phyloP scores from a whole-genome alignment of 1,284 basidiomycete species.

The Paramarasmius palmivorus region DNA sequence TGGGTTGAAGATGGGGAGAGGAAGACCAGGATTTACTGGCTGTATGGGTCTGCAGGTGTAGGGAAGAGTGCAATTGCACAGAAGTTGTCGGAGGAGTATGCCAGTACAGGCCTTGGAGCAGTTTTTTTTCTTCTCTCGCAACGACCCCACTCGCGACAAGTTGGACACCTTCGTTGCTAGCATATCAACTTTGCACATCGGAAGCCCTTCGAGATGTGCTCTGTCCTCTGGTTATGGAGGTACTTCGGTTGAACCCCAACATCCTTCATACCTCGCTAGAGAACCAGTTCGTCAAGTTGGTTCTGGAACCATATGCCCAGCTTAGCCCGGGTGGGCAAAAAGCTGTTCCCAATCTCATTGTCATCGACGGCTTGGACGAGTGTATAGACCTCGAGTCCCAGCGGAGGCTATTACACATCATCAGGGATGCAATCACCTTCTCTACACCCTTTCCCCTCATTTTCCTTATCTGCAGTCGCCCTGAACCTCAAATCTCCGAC shows the following conservation, averaged over 20 bases:
- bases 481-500: too few relatives aligned
- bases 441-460: too few relatives aligned
- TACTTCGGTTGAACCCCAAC: background rate
- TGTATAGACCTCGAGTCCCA: background rate
- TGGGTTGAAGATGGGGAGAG: too few relatives aligned
- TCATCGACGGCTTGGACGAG: conserved; percentile 3
- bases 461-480: too few relatives aligned
- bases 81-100: background rate
- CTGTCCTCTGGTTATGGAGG: background rate
- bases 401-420: background rate
- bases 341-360: background rate
- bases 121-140: conserved; percentile 1
- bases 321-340: background rate
- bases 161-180: background rate
- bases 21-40: background rate
- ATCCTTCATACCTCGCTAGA: background rate
- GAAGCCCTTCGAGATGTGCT: background rate
- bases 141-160: background rate
- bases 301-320: background rate
- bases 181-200: background rate
- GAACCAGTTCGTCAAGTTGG: background rate
- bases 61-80: background rate
- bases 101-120: background rate
- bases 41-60: background rate
- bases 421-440: too few relatives aligned